These are phyloP conservation scores for Guadua angustifolia DNA, from an alignment of 176 grass and related monocot genomes.

Conservation along the genomic window DNA sequence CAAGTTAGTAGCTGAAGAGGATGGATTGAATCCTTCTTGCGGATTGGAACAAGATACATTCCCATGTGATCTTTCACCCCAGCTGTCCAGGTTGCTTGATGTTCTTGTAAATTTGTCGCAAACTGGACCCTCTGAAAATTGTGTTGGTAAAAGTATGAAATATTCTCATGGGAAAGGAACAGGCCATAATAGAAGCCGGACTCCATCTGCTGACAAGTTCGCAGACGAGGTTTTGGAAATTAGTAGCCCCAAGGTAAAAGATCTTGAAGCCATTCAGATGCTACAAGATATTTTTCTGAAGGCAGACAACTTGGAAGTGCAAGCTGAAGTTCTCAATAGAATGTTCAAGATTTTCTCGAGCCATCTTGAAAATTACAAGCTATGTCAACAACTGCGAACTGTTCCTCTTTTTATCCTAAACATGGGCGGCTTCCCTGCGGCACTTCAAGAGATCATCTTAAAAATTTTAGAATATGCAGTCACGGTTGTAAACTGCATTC, in stretches of 20 bases:
- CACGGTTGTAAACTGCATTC: conserved; percentile 96
- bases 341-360: conserved; percentile 99
- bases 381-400: conserved; percentile 93
- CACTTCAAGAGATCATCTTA: conserved; percentile 97
- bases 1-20: conserved; percentile 45
- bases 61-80: conserved; percentile 75
- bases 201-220: conserved; percentile 76
- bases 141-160: conserved; percentile 62
- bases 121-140: conserved; percentile 77
- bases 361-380: conserved; percentile 96
- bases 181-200: conserved; percentile 69
- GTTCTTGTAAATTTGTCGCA: conserved; percentile 97
- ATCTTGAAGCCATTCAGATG: conserved; percentile 99
- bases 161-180: conserved; percentile 53
- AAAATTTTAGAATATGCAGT: conserved; percentile 99
- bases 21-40: conserved; percentile 45
- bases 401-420: conserved; percentile 98
- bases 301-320: conserved; percentile 94
- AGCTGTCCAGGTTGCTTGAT: conserved; percentile 90
- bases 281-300: conserved; percentile 99
- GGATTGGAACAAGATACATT: conserved; percentile 58
- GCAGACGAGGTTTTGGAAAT: conserved; percentile 72
- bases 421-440: conserved; percentile 96
- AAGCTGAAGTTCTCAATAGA: conserved; percentile 98
- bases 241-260: conserved; percentile 89